phyloP scores from a whole-genome alignment of 2,329 filamentous ascomycete genomes.

The Clonostachys rhizophaga region DNA sequence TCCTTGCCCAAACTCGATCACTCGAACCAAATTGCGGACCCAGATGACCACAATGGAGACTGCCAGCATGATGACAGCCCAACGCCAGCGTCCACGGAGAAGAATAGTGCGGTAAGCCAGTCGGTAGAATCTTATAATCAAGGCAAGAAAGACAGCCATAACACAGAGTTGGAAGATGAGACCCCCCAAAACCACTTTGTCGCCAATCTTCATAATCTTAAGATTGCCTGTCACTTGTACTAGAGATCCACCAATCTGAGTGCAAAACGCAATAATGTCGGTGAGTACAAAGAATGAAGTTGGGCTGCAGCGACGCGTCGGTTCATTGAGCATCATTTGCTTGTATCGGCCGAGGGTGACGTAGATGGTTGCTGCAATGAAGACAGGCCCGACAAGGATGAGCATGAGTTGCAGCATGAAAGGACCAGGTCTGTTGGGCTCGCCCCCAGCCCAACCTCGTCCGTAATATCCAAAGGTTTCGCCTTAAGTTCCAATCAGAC shows the following conservation, averaged over 20 bases:
- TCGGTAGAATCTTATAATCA: neutral
- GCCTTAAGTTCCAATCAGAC: neutral
- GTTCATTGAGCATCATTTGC: neutral
- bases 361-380: conserved; percentile 60
- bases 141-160: neutral
- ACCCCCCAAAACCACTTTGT: neutral
- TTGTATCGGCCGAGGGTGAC: conserved; percentile 40
- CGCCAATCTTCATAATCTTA: neutral
- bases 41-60: neutral
- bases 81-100: neutral
- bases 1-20: neutral
- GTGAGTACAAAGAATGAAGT: neutral
- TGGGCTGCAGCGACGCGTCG: neutral
- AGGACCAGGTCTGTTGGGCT: conserved; percentile 3
- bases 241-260: neutral
- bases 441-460: conserved; percentile 4
- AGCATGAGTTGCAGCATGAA: conserved; percentile 9
- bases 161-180: neutral
- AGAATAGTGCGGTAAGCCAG: neutral
- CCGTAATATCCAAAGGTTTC: neutral
- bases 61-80: neutral
- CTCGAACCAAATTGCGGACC: neutral
- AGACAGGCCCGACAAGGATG: conserved; percentile 27
- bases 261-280: neutral
- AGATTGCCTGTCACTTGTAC: neutral